A percentile compares a stretch with the other conserved stretches of the same genome.
These are phyloP conservation scores for Salix dunnii DNA, from an alignment of 345 rosid species.

Conservation along the genomic window DNA sequence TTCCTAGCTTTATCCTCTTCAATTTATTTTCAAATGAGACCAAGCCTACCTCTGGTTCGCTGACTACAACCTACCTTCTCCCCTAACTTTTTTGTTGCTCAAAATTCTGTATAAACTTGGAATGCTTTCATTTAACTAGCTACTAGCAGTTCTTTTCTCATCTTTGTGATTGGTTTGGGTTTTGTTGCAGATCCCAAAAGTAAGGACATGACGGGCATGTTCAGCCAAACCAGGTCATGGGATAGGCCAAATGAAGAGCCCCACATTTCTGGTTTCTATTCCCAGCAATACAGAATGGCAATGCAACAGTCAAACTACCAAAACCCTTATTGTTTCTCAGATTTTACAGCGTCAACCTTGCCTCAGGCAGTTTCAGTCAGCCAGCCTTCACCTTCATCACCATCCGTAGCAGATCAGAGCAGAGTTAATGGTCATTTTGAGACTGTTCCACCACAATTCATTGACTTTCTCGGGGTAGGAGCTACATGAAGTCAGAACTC, in stretches of 20 bases:
- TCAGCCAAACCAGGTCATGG: slow-evolving; percentile 36
- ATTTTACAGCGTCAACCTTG: slow-evolving; percentile 16
- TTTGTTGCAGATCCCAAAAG: slow-evolving; percentile 36
- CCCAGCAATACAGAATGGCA: slow-evolving; percentile 23
- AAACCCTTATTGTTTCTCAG: slow-evolving; percentile 27
- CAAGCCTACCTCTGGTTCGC: slow-evolving; percentile 1
- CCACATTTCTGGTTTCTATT: slow-evolving; percentile 18
- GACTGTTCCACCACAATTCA: slow-evolving; percentile 42
- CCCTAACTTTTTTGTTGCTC: slow-evolving; percentile 17
- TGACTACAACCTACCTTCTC: slow-evolving; percentile 21
- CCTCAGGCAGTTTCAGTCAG: slow-evolving; percentile 24
- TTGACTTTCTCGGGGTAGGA: slow-evolving; percentile 82
- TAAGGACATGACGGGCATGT: slow-evolving; percentile 39
- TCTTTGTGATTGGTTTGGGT: slow-evolving; percentile 7
- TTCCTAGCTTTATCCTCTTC: background rate
- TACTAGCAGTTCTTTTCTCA: slow-evolving; percentile 1
- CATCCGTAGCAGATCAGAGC: slow-evolving; percentile 13
- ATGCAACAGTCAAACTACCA: slow-evolving; percentile 36
- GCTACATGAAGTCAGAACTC: slow-evolving; percentile 46
- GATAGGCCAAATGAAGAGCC: slow-evolving; percentile 34
- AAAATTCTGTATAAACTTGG: background rate
- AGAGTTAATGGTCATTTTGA: slow-evolving; percentile 20
- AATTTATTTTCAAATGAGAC: background rate
- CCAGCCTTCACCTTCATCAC: slow-evolving; percentile 24
- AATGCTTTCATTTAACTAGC: background rate